Base-by-base conservation (phyloP, 164 flowering plant species). In the Aristolochia californica region DNA sequence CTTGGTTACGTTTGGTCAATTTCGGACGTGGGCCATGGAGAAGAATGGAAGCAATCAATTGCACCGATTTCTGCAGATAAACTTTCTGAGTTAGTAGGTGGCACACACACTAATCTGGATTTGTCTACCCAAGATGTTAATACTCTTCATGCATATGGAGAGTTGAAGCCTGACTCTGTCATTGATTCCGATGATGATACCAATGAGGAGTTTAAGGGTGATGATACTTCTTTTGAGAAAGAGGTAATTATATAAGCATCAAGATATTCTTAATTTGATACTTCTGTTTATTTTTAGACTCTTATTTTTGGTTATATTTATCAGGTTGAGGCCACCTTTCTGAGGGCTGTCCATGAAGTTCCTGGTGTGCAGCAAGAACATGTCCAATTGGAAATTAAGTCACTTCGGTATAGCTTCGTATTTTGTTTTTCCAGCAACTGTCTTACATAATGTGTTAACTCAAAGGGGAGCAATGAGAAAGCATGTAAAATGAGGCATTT, bases 31-130 rank as follows among this genome's bases (percentile, higher is more conserved):
- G 81, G 78, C 24, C 75, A 61, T 65, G 99, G 87, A 66, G 99
- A 93, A 66, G 96, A 93, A 70, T 93, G 94, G 97, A 81, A 84
- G 66, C 91, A 89, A 53, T 93, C 99, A 40, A 72, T 93, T 62
- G 97, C 99, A 51, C 99, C 97, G 8, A 79, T 87, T 60, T 79
- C 95, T 55, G 74, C 75, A 13, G 94, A 85, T 58, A 85, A 84
- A 67, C 77, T 89, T 62, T 44, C 66, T 21, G 82, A 80, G 70
- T 48, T 80, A 25, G 52, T 54, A 0, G 60, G 61, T 54, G 62
- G 58, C 13, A 44, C 62, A 13, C 75, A 73, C 20, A 78, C 77
- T 64, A 88, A 83, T 24, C 61, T 66, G 57, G 98, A 80, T 23
- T 59, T 73, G 44, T 30, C 72, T 16, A 62, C 68, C 60, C 77